Base-by-base conservation (phyloP, 2,329 filamentous ascomycete genomes). In the Penicillium sp. region DNA sequence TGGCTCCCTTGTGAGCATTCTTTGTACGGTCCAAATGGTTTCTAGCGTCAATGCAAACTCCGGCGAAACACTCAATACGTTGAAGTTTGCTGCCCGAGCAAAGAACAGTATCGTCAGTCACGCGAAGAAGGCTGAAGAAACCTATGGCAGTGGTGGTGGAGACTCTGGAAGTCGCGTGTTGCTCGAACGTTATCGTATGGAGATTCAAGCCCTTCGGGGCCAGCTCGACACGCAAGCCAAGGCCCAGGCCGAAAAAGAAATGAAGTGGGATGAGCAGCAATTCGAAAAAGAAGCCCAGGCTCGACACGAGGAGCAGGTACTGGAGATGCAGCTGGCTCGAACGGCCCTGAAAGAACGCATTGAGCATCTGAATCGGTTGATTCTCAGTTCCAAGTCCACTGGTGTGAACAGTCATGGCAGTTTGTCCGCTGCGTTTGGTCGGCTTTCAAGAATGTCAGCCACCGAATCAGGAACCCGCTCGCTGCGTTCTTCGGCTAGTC, bases 81-180 rank as follows among this genome's bases (percentile, higher is more conserved):
- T 99, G 56, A 99, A 97, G 65, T 99, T 99, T 68, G 94, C 94
- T 2, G 94, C 92, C 10, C 84, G 94, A 64, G 94, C 94, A 42
- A 96, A 96, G 80, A 99, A 99, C 74, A 99, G 88, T 69, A 96
- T 99, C 66, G 87, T 97, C 68, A 96, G 91, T 63, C 92, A 97
- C 74, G 94, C 94, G 31, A 97, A 96, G 79, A 89, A 86, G 68
- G 93, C 93, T 6, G 90, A 95, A 62, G 94, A 97, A 71, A 91
- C 93, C 3, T 78, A 93, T 23, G 88, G 88, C 23, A 81, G 81
- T 38, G 87, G 88, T 36, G 87, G 86, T n/a, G 81, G 77, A 15
- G 93, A 96, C 72, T 88, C 90, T 10, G 89, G 88, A 24, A 91
- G 90, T 42, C 83, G 90, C 51, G 92, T 95, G 3, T 80, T 99